A percentile compares a stretch with the other conserved stretches of the same genome.
phyloP scores from a whole-genome alignment of 371 early-diverging fungal genomes.

The Mortierella sp. region DNA sequence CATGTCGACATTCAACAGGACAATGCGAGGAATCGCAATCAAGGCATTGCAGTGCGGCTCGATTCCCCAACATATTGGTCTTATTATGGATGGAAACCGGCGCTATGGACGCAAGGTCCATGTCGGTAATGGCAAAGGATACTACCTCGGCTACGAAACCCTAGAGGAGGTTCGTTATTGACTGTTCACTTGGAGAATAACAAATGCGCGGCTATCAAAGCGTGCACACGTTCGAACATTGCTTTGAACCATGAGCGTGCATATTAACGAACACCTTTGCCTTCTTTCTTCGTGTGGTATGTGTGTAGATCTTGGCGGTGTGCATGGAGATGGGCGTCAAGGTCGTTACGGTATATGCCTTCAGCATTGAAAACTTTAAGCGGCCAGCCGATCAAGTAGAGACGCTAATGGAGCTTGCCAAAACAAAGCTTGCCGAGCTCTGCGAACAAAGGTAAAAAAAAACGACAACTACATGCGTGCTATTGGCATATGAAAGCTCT shows the following conservation, averaged over 20 bases:
- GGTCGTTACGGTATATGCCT: constrained; percentile 97
- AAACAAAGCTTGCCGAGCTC: constrained; percentile 81
- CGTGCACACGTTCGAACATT: not conserved
- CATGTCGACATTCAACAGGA: constrained; percentile 21
- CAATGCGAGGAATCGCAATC: constrained; percentile 51
- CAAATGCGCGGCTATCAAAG: not conserved
- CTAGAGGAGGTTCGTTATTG: constrained; percentile 73
- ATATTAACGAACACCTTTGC: too few relatives aligned
- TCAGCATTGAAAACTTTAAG: constrained; percentile 98
- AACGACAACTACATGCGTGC: not conserved
- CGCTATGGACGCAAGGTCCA: constrained; percentile 85
- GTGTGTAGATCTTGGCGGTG: constrained; percentile 82
- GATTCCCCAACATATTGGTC: constrained; percentile 95
- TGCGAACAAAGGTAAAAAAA: constrained; percentile 74
- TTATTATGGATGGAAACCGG: constrained; percentile 99
- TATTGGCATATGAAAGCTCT: constrained; percentile 32
- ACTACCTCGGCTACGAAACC: constrained; percentile 85
- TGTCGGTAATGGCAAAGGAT: constrained; percentile 76
- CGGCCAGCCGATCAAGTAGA: constrained; percentile 93
- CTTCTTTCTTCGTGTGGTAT: not conserved
- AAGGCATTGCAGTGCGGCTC: constrained; percentile 78
- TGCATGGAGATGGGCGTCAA: constrained; percentile 90
- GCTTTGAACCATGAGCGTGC: too few relatives aligned
- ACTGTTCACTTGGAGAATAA: not conserved
- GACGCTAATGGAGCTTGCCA: constrained; percentile 88